A percentile compares a stretch with the other conserved stretches of the same genome.
These are phyloP conservation scores for Ganoderma lingzhi DNA, from an alignment of 1,284 basidiomycete genomes.

Conservation along the genomic window DNA sequence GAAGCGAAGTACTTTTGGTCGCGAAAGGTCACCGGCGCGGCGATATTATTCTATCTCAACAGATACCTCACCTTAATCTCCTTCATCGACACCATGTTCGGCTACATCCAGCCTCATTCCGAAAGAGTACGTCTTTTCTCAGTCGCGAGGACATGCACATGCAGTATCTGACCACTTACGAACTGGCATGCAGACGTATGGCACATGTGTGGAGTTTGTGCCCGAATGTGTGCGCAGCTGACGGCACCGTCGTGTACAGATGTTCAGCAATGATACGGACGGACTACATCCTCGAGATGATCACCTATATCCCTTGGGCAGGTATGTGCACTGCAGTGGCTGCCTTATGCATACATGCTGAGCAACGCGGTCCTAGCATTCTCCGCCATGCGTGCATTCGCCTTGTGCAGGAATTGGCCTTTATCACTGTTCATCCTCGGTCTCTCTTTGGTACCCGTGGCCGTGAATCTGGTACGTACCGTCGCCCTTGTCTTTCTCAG, in stretches of 20 bases:
- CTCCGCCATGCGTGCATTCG: slow-evolving; percentile 6
- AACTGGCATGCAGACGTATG: neutral
- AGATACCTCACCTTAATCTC: neutral
- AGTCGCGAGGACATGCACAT: neutral
- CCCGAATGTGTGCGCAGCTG: neutral
- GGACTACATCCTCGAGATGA: neutral
- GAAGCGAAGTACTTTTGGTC: slow-evolving; percentile 8
- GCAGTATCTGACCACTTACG: neutral
- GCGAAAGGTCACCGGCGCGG: neutral
- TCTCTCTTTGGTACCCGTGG: neutral
- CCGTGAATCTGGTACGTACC: neutral
- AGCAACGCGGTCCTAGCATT: neutral
- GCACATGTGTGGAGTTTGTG: neutral
- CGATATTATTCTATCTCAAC: slow-evolving; percentile 1
- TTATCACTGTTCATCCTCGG: neutral
- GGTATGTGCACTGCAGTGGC: neutral
- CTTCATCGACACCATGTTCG: neutral
- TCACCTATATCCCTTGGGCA: neutral
- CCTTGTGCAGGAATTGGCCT: neutral
- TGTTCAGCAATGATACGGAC: neutral
- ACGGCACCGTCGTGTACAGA: neutral
- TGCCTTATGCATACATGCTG: neutral
- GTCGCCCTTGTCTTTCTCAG: neutral
- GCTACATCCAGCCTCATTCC: neutral
- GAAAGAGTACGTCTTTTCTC: neutral